These are phyloP conservation scores for Zasmidium citrigriseum DNA, from an alignment of 2,329 filamentous ascomycete species.

Conservation along the genomic window DNA sequence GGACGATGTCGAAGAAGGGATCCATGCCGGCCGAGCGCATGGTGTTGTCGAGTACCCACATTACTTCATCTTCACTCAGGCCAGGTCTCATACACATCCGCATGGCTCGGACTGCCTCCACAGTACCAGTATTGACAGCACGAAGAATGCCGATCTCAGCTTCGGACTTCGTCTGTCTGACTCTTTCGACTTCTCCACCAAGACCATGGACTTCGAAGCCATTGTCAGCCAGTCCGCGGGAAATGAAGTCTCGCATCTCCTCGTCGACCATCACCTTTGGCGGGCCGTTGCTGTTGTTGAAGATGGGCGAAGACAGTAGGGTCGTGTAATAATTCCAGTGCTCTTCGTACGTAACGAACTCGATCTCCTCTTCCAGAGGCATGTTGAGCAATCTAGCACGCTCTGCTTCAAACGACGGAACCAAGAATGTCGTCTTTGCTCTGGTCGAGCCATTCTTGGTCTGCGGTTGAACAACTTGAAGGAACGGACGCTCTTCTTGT, in stretches of 20 bases:
- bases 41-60: slow-evolving; percentile 56
- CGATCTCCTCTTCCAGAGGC: slow-evolving; percentile 53
- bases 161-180: slow-evolving; percentile 59
- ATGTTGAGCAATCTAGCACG: slow-evolving; percentile 61
- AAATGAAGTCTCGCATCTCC: slow-evolving; percentile 65
- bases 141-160: slow-evolving; percentile 60
- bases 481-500: slow-evolving; percentile 63
- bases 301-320: slow-evolving; percentile 37
- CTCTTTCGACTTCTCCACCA: slow-evolving; percentile 56
- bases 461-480: slow-evolving; percentile 60
- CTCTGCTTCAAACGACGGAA: slow-evolving; percentile 62
- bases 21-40: slow-evolving; percentile 56
- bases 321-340: slow-evolving; percentile 65
- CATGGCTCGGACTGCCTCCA: slow-evolving; percentile 62
- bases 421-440: slow-evolving; percentile 60
- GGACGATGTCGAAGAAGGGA: slow-evolving; percentile 65
- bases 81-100: slow-evolving; percentile 55
- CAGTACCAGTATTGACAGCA: slow-evolving; percentile 65
- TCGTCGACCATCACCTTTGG: slow-evolving; percentile 62
- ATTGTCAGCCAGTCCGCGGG: slow-evolving; percentile 54
- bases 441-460: slow-evolving; percentile 42
- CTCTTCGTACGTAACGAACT: slow-evolving; percentile 63
- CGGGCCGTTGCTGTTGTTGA: slow-evolving; percentile 23
- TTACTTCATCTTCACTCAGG: slow-evolving; percentile 61
- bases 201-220: slow-evolving; percentile 61